A percentile compares a stretch with the other conserved stretches of the same genome.
phyloP scores from a whole-genome alignment of 2,329 filamentous ascomycete genomes.

The Penicillium polonicum region DNA sequence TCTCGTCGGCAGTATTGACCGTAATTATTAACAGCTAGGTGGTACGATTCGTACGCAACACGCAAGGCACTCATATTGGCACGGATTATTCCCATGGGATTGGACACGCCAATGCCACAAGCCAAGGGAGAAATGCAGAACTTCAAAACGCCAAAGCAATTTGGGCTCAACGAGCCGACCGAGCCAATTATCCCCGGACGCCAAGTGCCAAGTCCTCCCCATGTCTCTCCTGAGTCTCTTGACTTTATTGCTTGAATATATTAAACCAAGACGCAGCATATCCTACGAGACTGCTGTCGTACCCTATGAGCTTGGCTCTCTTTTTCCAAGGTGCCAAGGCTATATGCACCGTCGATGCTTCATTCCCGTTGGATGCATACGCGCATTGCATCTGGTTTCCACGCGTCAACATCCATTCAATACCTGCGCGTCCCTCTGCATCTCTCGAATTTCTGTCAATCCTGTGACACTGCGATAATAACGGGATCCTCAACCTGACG shows the following conservation, averaged over 20 bases:
- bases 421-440: neutral
- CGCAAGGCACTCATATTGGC: neutral
- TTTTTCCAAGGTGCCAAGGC: neutral
- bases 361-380: neutral
- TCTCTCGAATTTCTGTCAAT: neutral
- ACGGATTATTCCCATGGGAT: neutral
- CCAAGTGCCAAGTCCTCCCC: constrained; percentile 20
- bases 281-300: constrained; percentile 11
- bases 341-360: neutral
- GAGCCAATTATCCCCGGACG: constrained; percentile 14
- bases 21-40: neutral
- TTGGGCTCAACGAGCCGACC: constrained; percentile 12
- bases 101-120: neutral
- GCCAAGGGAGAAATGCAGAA: neutral
- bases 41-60: neutral
- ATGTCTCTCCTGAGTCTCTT: constrained; percentile 4
- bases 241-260: constrained; percentile 14
- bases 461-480: neutral
- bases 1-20: neutral
- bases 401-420: neutral
- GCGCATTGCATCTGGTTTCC: neutral
- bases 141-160: neutral
- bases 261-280: constrained; percentile 14
- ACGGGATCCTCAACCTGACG: neutral
- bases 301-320: constrained; percentile 7